Evolutionary conservation across 192 early-diverging fungal species (phyloP).

Genomic region (Gigaspora rosea): DNA sequence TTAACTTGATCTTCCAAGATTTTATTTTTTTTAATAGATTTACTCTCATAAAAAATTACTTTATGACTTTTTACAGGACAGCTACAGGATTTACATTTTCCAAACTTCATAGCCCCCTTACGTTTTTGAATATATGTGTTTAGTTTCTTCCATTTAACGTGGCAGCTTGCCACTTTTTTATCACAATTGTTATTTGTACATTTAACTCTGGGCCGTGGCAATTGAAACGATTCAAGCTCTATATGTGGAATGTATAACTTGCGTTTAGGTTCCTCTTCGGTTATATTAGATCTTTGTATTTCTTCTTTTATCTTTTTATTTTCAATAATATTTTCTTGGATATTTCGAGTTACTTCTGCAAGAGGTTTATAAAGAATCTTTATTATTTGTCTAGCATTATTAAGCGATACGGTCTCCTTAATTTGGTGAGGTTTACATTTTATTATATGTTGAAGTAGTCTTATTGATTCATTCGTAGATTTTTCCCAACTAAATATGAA

Average conservation of each 20-base stretch:
- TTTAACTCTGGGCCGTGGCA: not conserved
- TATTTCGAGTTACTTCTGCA: slow-evolving; percentile 35
- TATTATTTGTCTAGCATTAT: slow-evolving; percentile 33
- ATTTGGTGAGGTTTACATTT: slow-evolving; percentile 25
- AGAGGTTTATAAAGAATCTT: slow-evolving; percentile 31
- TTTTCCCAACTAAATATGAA: slow-evolving; percentile 38
- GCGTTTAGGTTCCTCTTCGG: slow-evolving; percentile 28
- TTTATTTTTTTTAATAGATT: slow-evolving; percentile 19
- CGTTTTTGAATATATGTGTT: too few species aligned
- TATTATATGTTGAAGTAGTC: slow-evolving; percentile 33
- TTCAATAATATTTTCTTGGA: slow-evolving; percentile 28
- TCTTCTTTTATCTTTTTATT: slow-evolving; percentile 30
- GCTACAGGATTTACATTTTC: too few species aligned
- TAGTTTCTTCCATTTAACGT: too few species aligned
- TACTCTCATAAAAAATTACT: too few species aligned
- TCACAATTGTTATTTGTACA: too few species aligned
- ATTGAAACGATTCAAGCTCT: slow-evolving; percentile 32
- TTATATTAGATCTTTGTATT: slow-evolving; percentile 27
- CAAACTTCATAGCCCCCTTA: too few species aligned
- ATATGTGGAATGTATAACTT: slow-evolving; percentile 29
- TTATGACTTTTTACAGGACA: too few species aligned
- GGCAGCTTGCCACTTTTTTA: too few species aligned
- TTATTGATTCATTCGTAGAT: slow-evolving; percentile 31
- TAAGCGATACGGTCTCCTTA: slow-evolving; percentile 36
- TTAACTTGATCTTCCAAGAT: not conserved